Evolutionary conservation across 257 asterid genomes (phyloP).

Genomic region (Striga asiatica): DNA sequence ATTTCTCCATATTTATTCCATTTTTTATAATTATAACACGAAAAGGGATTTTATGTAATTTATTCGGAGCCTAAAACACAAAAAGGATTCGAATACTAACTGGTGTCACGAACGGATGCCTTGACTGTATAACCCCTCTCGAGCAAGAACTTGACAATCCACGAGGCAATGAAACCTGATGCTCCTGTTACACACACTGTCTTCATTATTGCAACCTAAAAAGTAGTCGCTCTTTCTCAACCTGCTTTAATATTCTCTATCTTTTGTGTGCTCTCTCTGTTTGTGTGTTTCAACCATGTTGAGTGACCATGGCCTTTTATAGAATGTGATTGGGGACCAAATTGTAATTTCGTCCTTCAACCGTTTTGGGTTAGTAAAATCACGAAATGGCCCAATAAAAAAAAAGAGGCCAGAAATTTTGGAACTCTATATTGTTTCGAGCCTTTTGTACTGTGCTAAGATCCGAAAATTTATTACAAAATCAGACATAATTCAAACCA

Average conservation of each 20-base stretch:
- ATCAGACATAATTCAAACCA: too few relatives aligned
- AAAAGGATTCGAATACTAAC: conserved; percentile 6
- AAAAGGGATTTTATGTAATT: too few relatives aligned
- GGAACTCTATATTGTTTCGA: too few relatives aligned
- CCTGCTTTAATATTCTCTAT: too few relatives aligned
- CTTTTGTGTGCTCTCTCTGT: not conserved
- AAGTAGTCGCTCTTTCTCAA: not conserved
- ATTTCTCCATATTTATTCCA: too few relatives aligned
- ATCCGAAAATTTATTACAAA: too few relatives aligned
- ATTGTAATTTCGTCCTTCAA: not conserved
- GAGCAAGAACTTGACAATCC: conserved; percentile 27
- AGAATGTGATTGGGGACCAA: not conserved
- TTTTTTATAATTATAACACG: too few relatives aligned
- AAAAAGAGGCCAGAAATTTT: too few relatives aligned
- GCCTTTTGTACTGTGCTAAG: too few relatives aligned
- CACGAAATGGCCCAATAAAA: too few relatives aligned
- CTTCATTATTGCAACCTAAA: not conserved
- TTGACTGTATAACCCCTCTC: conserved; percentile 25
- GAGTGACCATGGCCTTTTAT: not conserved
- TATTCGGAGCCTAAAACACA: too few relatives aligned
- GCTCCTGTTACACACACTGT: conserved; percentile 30
- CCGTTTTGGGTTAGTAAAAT: too few relatives aligned
- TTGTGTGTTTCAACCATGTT: not conserved
- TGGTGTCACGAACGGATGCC: conserved; percentile 25
- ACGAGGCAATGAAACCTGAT: conserved; percentile 29